Base-by-base conservation (phyloP, 768 basidiomycete species). In the Mycena chlorophos region DNA sequence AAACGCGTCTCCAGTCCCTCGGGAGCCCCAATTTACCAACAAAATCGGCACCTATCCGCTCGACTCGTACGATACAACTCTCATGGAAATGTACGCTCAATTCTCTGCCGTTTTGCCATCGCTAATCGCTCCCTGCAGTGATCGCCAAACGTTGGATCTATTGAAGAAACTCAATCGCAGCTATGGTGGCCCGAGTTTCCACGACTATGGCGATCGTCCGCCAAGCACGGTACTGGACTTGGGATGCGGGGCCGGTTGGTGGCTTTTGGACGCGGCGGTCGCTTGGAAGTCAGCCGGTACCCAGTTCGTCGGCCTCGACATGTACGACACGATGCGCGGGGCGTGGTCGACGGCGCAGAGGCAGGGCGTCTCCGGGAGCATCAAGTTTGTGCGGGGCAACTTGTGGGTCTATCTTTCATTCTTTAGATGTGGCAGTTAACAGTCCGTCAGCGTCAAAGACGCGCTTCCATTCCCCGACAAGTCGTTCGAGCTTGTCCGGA, bases 401-500 rank as follows among this genome's bases (percentile, higher is more conserved):
- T 67, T 65, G 66, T 67, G 38, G 43, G 61, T 55, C 13, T 48
- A 42, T 14, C 19, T 40, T 40, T 40, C 19, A 20, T 40, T 46
- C 28, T 23, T 47, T 31, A 14, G 3, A 29, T 14, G 12, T 5
- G 22, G 10, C 43, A 1, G 25, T 31, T 16, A 19, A 25, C 13
- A 20, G 43, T 54, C 1, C 38, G 14, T 19, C 20, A 80, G 78
- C 56, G 56, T 80, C 25, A 73, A 71, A 52, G 65, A 77, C 52
- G 66, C 66, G 28, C 66, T 84, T 3, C 81, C 82, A 0, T 84
- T 81, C 57, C 69, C 72, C 0, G 75, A 76, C 59, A 69, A 73
- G 40, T 72, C 69, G n/a, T 83, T 85, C 58, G 79, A 85, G 60
- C 66, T 81, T 25, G 78, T 85, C 19, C 74, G 82, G 25, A 75